A percentile compares a stretch with the other conserved stretches of the same genome.
phyloP scores from a whole-genome alignment of 257 asterid genomes.

The Echites panduratus region DNA sequence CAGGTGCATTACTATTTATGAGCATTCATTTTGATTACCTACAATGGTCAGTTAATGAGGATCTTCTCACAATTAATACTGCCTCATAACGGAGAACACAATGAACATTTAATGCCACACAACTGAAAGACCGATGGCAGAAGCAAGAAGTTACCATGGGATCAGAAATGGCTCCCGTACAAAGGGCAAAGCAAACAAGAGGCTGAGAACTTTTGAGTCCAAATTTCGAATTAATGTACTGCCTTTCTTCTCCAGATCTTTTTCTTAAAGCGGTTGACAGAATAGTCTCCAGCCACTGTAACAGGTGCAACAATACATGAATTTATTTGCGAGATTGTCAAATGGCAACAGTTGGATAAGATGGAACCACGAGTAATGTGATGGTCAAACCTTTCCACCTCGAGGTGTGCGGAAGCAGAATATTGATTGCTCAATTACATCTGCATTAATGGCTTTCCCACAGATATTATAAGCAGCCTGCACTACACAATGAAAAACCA shows the following conservation, averaged over 20 bases:
- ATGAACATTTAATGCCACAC: not conserved
- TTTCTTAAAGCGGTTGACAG: conserved; percentile 53
- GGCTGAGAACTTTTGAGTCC: conserved; percentile 40
- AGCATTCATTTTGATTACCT: not conserved
- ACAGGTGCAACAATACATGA: not conserved
- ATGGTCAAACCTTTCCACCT: conserved; percentile 43
- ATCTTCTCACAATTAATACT: not conserved
- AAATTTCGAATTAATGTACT: conserved; percentile 37
- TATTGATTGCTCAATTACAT: conserved; percentile 53
- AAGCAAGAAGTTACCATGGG: conserved; percentile 38
- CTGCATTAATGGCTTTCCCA: conserved; percentile 46
- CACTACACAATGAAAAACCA: conserved; percentile 24
- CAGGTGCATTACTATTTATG: not conserved
- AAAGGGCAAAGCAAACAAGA: conserved; percentile 51
- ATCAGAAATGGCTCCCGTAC: conserved; percentile 55
- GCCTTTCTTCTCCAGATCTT: conserved; percentile 48
- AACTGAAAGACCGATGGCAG: not conserved
- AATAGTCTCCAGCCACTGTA: conserved; percentile 55
- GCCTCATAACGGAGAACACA: not conserved
- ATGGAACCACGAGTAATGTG: not conserved
- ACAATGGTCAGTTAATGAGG: not conserved
- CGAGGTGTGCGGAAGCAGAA: conserved; percentile 48
- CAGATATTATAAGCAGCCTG: conserved; percentile 63
- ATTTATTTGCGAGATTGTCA: not conserved
- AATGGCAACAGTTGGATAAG: no score